Conservation (phyloP, 805 yeast species). For the Komagataella populi region DNA sequence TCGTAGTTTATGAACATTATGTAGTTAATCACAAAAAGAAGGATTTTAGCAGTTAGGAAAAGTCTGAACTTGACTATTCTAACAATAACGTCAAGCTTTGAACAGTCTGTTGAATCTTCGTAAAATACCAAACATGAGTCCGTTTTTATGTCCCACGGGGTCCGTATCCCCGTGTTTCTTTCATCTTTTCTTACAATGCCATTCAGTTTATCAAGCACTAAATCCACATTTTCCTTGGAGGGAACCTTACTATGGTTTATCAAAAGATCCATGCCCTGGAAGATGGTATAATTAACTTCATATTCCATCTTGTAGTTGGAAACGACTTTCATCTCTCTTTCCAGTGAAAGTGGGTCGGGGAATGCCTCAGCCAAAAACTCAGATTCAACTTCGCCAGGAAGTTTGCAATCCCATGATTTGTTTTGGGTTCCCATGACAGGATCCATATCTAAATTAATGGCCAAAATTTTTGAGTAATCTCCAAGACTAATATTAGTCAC, state of each 20-base stretch:
- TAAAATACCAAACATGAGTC: neutral
- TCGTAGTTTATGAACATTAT: slow-evolving; percentile 25
- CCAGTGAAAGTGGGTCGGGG: slow-evolving; percentile 12
- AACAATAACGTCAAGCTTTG: slow-evolving; percentile 1
- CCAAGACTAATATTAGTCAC: slow-evolving; percentile 22
- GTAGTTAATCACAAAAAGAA: slow-evolving; percentile 36
- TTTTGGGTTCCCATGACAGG: slow-evolving; percentile 19
- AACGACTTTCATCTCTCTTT: slow-evolving; percentile 30
- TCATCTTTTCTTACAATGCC: slow-evolving; percentile 3
- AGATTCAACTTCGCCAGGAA: slow-evolving; percentile 23
- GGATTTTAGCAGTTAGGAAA: slow-evolving; percentile 25
- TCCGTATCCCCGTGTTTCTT: neutral
- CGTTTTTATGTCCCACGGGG: neutral
- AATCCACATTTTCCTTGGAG: slow-evolving; percentile 14
- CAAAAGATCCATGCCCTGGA: slow-evolving; percentile 23
- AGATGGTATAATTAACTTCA: slow-evolving; percentile 28
- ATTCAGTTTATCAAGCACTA: slow-evolving; percentile 12
- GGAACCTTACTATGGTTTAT: slow-evolving; percentile 22
- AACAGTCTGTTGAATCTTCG: neutral
- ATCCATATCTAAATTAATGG: slow-evolving; percentile 22
- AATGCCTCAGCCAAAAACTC: slow-evolving; percentile 20
- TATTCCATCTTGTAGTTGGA: slow-evolving; percentile 31
- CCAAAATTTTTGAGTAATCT: slow-evolving; percentile 21
- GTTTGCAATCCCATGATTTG: slow-evolving; percentile 21
- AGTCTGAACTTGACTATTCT: slow-evolving; percentile 18